phyloP scores from a whole-genome alignment of 768 basidiomycete genomes.

The Pholiota conissans region DNA sequence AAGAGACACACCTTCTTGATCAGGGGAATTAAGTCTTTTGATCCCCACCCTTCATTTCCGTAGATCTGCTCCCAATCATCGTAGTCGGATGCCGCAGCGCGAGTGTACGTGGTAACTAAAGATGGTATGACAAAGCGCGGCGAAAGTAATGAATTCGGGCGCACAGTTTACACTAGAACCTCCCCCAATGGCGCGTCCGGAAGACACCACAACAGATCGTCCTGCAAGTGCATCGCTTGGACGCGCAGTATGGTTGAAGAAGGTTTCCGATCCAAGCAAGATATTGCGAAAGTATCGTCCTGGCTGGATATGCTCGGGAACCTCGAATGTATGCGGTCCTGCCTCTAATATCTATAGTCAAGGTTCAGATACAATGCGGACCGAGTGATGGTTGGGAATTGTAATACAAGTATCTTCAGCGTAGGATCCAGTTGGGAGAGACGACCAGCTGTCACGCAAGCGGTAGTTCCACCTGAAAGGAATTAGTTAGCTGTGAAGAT shows the following conservation, averaged over 20 bases:
- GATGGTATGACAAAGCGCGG: neutral
- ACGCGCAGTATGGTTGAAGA: slow-evolving; percentile 47
- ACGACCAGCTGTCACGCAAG: slow-evolving; percentile 56
- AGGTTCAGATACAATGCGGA: neutral
- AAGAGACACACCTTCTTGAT: slow-evolving; percentile 48
- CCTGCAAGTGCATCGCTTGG: slow-evolving; percentile 38
- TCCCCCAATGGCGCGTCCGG: slow-evolving; percentile 58
- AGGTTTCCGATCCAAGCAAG: slow-evolving; percentile 33
- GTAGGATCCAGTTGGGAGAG: slow-evolving; percentile 51
- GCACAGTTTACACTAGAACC: slow-evolving; percentile 64
- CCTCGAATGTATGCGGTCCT: slow-evolving; percentile 49
- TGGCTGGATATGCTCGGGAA: slow-evolving; percentile 52
- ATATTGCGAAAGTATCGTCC: slow-evolving; percentile 50
- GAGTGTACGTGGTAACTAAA: slow-evolving; percentile 54
- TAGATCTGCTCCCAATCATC: slow-evolving; percentile 58
- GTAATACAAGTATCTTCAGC: slow-evolving; percentile 52
- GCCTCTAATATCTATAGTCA: slow-evolving; percentile 51
- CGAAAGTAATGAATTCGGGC: slow-evolving; percentile 11
- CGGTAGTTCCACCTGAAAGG: slow-evolving; percentile 47
- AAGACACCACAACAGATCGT: slow-evolving; percentile 42
- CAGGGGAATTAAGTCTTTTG: slow-evolving; percentile 55
- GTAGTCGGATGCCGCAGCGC: slow-evolving; percentile 62
- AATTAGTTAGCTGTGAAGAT: neutral
- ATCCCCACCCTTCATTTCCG: slow-evolving; percentile 63
- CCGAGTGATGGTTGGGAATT: neutral